Base-by-base conservation (phyloP, 148 eudicot genomes). In the Camellia sinensis region DNA sequence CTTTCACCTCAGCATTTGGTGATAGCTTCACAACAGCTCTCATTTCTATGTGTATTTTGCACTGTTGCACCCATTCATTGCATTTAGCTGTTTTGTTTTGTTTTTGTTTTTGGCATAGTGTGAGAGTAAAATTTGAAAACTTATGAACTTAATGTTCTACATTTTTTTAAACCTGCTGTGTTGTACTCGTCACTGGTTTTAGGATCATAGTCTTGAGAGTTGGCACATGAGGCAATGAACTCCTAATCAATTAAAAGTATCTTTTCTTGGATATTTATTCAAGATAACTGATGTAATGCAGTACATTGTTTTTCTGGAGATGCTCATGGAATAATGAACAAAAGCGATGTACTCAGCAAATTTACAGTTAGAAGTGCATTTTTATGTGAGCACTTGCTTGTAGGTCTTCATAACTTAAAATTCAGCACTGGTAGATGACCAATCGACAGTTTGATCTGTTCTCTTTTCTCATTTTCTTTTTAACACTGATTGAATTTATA, bases 21-120 rank as follows among this genome's bases (percentile, higher is more conserved):
- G 41, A 52, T 71, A 45, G 57, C 74, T 71, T 72, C 75, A 50
- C 60, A 50, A n/a, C n/a, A 21, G n/a, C 61, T 72, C 43, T 50
- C 10, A 10, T 52, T 50, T 13, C 18, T 71, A 8, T 50, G 59
- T 52, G 7, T 37, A 19, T 48, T 10, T 29, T 29, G 37, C 37
- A 29, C 37, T 4, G 53, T 3, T 0, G 7, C 57, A 70, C 15
- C 9, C 41, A 52, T 45, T 72, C 13, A 18, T n/a, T 72, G 11
- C 60, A 56, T 52, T 72, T 50, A 6, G 74, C 74, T 50, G 12
- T 10, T 22, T 52, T 21, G 3, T 29, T 29, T 29, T 29, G 37
- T 29, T 29, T 29, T 29, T 29, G 37, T 29, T 29, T 29, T 29
- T 29, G 15, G 43, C 41, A 12, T 52, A 19, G 11, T 72, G 9